Evolutionary conservation across 2,329 filamentous ascomycete genomes (phyloP), one percentile per base, ranked within the genome.

Genomic region (Fusarium setosum): DNA sequence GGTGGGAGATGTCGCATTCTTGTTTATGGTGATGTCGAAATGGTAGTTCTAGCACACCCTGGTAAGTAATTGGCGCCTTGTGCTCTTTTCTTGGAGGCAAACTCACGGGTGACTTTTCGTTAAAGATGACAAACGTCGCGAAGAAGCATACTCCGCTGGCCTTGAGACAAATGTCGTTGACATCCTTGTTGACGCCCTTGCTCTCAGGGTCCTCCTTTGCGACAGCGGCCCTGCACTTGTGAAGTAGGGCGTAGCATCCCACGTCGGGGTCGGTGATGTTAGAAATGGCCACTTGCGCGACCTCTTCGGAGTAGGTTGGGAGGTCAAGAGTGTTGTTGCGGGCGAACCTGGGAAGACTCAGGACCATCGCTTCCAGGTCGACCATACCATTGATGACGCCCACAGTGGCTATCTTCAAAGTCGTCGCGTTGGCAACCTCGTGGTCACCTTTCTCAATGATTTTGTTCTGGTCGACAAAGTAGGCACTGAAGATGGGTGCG

Each of bases 381-480:
- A 92, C 79, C 60, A 88, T 84, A 10, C 88, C 90, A 73, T 92
- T 90, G 51, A 91, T 80, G 57, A 92, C 88, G 23, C 89, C 89
- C 0, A 92, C 75, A 0, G 88, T 85, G 10, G 79, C 79, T 10
- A 92, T 77, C 2, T 83, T 73, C 2, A 86, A 61, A 1, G 79
- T 74, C 3, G 85, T 84, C 53, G 82, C 84, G 7, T 74, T 72
- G 15, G 83, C 80, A 7, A 57, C 47, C 1, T 35, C 21, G 12
- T 24, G 24, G 3, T 60, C 54, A 10, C 50, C 51, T 8, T 56
- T 48, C 5, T 67, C n/a, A n/a, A 69, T 68, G 51, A 77, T 78
- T 13, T 77, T 72, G 62, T 92, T 92, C 74, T 92, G 87, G 40
- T 84, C 73, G 67, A 88, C 81, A 75, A 82, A 83, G 40, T 81